Evolutionary conservation across 2,329 filamentous ascomycete species (phyloP).

Genomic region (Pseudogymnoascus sp.): DNA sequence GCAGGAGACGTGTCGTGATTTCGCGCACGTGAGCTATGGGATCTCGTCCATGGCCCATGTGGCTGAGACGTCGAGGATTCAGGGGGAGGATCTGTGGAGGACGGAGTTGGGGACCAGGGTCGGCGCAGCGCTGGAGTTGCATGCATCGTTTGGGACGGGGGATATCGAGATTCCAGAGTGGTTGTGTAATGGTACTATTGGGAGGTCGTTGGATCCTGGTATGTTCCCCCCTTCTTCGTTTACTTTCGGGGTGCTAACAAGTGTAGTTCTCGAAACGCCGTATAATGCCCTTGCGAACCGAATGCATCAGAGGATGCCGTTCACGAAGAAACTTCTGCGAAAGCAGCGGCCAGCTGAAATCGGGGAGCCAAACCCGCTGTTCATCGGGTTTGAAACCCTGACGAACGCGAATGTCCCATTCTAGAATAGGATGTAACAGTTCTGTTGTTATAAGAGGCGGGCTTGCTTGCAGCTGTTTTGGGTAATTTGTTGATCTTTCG

Average conservation of each 20-base stretch:
- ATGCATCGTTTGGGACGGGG: slow-evolving; percentile 7
- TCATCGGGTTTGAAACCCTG: slow-evolving; percentile 12
- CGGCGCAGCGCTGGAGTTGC: slow-evolving; percentile 15
- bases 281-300: slow-evolving; percentile 22
- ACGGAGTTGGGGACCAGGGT: slow-evolving; percentile 19
- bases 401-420: slow-evolving; percentile 10
- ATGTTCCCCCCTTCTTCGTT: neutral
- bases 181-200: slow-evolving; percentile 17
- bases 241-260: neutral
- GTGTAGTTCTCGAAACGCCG: slow-evolving; percentile 20
- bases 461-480: no score
- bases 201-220: slow-evolving; percentile 12
- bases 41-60: slow-evolving; percentile 24
- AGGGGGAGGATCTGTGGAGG: slow-evolving; percentile 21
- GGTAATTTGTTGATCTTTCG: no score
- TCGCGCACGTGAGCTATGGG: slow-evolving; percentile 23
- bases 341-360: slow-evolving; percentile 17
- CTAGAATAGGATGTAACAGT: neutral
- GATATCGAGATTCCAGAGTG: slow-evolving; percentile 14
- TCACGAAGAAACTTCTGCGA: slow-evolving; percentile 18
- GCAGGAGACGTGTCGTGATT: slow-evolving; percentile 27
- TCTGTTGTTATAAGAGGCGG: neutral
- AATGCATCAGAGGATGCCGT: slow-evolving; percentile 19
- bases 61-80: slow-evolving; percentile 24
- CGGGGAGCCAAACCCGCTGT: slow-evolving; percentile 12